Evolutionary conservation across 495 filamentous ascomycete genomes (phyloP), one percentile per base, ranked within the genome.

Genomic region (Penicillium taxi): DNA sequence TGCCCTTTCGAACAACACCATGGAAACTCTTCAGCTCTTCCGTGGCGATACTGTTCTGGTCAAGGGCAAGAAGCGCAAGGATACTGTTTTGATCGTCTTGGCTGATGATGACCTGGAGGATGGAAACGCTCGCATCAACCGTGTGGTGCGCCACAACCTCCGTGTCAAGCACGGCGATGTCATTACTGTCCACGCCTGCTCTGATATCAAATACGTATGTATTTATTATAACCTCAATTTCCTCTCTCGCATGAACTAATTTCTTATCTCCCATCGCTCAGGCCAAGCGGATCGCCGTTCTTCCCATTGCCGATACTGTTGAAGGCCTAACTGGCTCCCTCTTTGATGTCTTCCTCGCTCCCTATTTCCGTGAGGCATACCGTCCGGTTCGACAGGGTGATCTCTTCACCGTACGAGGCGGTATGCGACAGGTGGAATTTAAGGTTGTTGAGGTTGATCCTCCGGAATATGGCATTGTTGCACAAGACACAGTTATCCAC

Each of bases 181-280:
- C 48, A 80, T 96, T 55, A 94, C 89, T 35, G 85, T 98, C 39
- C 88, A 96, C 71, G 77, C 91, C n/a, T 98, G 91, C 69, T 90
- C 93, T n/a, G 91, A 98, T 61, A 98, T 98, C 69, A 98, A 98
- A 94, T 98, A 98, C 65, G 89, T 96, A 67, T 58, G 87, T 63
- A 11, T 36, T 9, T 12, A 9, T 5, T 7, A 9, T 24, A 22
- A 24, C 11, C n/a, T 6, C 5, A 1, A 12, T 11, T 11, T 2
- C 4, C 9, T 22, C 2, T 17, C 2, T 8, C 12, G 27, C 31
- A 35, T 15, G 15, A 26, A 25, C 37, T 48, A 47, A 51, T 38
- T 9, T 12, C 26, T 34, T 39, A 14, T 35, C 42, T 19, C 27
- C 27, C 11, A 12, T 34, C 8, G 21, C 36, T 25, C 35, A 96